Evolutionary conservation across 257 asterid species (phyloP).

Genomic region (Fraxinus quadrangulata): DNA sequence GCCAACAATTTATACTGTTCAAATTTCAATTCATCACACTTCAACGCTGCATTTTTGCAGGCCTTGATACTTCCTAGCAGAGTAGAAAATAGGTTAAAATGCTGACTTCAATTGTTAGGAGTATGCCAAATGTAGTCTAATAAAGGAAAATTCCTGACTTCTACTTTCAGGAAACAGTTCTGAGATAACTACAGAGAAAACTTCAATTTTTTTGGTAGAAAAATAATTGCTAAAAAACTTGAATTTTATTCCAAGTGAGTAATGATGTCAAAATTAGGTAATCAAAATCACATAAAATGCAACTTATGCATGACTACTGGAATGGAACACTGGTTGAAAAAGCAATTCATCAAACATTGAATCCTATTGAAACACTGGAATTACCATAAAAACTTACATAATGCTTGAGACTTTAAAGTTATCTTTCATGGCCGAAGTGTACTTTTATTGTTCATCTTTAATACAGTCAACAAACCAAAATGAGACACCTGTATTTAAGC

Average conservation of each 20-base stretch:
- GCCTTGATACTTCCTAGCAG: conserved; percentile 71
- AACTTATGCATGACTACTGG: neutral
- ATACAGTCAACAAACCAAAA: neutral
- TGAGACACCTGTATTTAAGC: neutral
- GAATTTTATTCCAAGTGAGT: neutral
- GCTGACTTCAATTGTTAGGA: neutral
- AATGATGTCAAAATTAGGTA: neutral
- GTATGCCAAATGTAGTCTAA: neutral
- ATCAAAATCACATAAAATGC: neutral
- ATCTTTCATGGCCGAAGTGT: neutral
- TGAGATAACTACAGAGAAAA: neutral
- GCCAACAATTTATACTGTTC: conserved; percentile 65
- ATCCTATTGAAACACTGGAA: neutral
- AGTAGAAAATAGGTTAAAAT: conserved; percentile 6
- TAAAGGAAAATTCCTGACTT: neutral
- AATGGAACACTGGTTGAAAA: neutral
- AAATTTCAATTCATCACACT: conserved; percentile 75
- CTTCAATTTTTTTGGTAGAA: neutral
- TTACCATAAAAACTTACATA: neutral
- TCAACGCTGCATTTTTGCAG: conserved; percentile 79
- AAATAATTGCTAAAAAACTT: neutral
- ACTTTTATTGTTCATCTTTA: neutral
- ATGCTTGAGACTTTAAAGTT: neutral
- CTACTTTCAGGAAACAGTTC: neutral
- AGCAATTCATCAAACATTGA: neutral